Base-by-base conservation (phyloP, 192 early-diverging fungal genomes). In the Polychytrium aggregatum region DNA sequence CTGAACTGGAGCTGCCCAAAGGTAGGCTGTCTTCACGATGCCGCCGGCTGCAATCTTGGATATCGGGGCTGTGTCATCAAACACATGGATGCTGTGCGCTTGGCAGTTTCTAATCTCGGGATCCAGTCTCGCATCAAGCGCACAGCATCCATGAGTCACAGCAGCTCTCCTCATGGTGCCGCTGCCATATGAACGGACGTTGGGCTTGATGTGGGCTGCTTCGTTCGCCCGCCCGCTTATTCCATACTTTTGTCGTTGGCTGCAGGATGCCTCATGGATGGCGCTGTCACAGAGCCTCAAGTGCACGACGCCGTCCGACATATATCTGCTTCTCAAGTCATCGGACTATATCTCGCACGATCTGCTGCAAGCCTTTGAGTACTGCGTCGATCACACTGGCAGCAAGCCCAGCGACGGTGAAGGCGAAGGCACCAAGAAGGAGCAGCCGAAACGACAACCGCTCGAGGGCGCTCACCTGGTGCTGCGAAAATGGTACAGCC, bases 1-100 rank as follows among this genome's bases (percentile, higher is more conserved):
- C 77, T 97, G 44, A 89, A 86, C 58, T 99, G 96, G 96, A 87
- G 81, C 48, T 85, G 89, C 0, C 95, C 95, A 2, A 82, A 82
- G 48, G 81, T 83, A 50, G 10, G 38, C 28, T 17, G 36, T 31
- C 5, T 41, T 24, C 2, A 8, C 16, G 8, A 36, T 16, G 8
- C 35, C 35, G 35, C 35, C 35, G 35, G 16, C 16, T 8, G 16
- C 8, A 10, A 36, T 16, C 35, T 8, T 10, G 16, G 35, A 36
- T 21, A 11, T 66, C 17, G n/a, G n/a, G n/a, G n/a, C n/a, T n/a
- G n/a, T n/a, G n/a, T n/a, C n/a, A n/a, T n/a, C n/a, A n/a, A n/a
- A n/a, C n/a, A n/a, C n/a, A n/a, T n/a, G n/a, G n/a, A n/a, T n/a
- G n/a, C n/a, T n/a, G n/a, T n/a, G n/a, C n/a, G n/a, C n/a, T n/a